Percentiles rank a stretch among this genome's conserved stretches.
Conservation (phyloP, 768 basidiomycete species). For the Ramaria sp. region DNA sequence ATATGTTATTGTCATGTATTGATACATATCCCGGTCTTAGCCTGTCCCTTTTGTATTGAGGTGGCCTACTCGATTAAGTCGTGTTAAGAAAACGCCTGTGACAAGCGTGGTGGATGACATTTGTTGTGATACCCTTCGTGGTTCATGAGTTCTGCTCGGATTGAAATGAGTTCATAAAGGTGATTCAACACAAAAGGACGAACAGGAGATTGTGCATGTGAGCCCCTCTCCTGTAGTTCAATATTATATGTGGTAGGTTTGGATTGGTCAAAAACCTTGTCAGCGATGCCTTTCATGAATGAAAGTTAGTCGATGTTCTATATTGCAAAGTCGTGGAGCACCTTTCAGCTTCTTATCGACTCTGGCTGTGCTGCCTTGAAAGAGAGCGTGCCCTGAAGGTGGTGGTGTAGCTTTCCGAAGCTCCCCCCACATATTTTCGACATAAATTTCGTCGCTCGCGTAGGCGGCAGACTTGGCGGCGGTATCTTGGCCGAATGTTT, state of each 20-base stretch:
- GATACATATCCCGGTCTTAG: background rate
- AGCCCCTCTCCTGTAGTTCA: background rate
- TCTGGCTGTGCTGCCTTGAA: no score
- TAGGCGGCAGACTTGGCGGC: constrained; percentile 4
- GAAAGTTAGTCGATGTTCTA: background rate
- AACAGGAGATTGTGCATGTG: background rate
- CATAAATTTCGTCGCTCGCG: constrained; percentile 7
- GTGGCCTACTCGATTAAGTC: no score
- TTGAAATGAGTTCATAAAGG: background rate
- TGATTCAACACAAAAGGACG: background rate
- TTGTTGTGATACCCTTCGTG: no score
- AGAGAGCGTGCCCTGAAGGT: background rate
- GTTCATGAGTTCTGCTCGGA: background rate
- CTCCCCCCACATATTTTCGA: constrained; percentile 9
- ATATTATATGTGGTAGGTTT: background rate
- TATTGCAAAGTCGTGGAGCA: no score
- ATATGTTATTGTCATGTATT: background rate
- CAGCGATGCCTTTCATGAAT: background rate
- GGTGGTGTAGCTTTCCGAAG: constrained; percentile 1
- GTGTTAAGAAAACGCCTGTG: no score
- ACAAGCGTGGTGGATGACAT: no score
- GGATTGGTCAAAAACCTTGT: background rate
- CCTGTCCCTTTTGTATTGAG: no score
- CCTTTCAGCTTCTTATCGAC: no score
- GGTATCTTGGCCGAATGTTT: constrained; percentile 5